Base-by-base conservation (phyloP, 441 rosid species). In the Jatropha podagrica region DNA sequence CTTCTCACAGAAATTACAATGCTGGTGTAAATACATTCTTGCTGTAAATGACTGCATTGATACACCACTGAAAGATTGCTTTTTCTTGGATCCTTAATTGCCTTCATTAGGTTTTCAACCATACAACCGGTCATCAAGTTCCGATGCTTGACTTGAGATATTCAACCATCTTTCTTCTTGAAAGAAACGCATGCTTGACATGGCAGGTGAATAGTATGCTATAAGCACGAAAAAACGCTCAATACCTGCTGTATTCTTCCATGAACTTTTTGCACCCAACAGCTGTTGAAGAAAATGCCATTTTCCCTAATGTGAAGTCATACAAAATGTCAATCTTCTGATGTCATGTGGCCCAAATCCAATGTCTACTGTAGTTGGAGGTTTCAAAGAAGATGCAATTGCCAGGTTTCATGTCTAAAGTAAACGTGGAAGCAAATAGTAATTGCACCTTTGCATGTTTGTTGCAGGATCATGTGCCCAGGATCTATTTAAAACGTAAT, bases 11-110 rank as follows among this genome's bases (percentile, higher is more conserved):
- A 74, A 73, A 65, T 75, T 72, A 71, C 61, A 18, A 62, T 62
- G 64, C 80, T 73, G 61, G 62, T 81, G 83, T 76, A 80, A 44
- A 80, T 84, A 56, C 85, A 78, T 76, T 77, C 14, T 69, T 79
- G 70, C 66, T 82, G 78, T 79, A 81, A 81, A 79, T 68, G 76
- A 76, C 78, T 65, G 72, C 74, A 75, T 56, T 56, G 15, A 44
- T 58, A 40, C 68, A 12, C 55, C 55, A 41, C 37, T 71, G 48
- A 63, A 54, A n/a, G 62, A 74, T 71, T 74, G 46, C 69, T 63
- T 64, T 52, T 11, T 64, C 51, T 71, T 3, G 3, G 6, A 3
- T 76, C n/a, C 27, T 15, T 2, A n/a, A 40, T 5, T 20, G 38
- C 65, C 74, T 7, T 38, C 2, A n/a, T 18, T 42, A 65, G 51